Evolutionary conservation across 2,329 filamentous ascomycete species (phyloP).

Genomic region (Pseudogymnoascus sp.): DNA sequence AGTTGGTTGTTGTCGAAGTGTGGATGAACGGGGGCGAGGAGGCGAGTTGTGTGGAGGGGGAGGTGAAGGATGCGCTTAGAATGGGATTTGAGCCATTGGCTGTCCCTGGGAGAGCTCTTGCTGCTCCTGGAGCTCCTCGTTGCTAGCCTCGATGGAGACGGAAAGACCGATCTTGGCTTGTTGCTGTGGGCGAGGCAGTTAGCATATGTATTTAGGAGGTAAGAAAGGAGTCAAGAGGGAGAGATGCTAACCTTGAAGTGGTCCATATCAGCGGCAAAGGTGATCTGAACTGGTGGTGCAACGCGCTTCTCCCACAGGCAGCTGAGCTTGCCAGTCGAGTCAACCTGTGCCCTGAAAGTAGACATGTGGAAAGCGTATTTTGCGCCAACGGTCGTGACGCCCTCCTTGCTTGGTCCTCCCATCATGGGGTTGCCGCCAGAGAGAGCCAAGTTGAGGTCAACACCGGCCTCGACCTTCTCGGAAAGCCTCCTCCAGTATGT

Average conservation of each 20-base stretch:
- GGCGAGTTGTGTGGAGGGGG: neutral
- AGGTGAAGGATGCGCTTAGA: slow-evolving; percentile 37
- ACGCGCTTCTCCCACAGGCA: slow-evolving; percentile 94
- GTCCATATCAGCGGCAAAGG: slow-evolving; percentile 93
- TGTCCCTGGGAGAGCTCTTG: slow-evolving; percentile 52
- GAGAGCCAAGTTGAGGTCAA: slow-evolving; percentile 81
- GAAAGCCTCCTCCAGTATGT: slow-evolving; percentile 92
- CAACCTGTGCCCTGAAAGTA: slow-evolving; percentile 90
- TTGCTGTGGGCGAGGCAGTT: slow-evolving; percentile 51
- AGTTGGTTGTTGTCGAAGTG: slow-evolving; percentile 4
- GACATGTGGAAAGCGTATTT: slow-evolving; percentile 98
- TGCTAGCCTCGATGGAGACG: slow-evolving; percentile 79
- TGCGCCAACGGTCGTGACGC: slow-evolving; percentile 80
- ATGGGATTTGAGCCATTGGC: slow-evolving; percentile 45
- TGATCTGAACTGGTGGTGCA: slow-evolving; percentile 83
- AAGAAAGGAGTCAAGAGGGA: neutral
- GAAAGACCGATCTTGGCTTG: slow-evolving; percentile 89
- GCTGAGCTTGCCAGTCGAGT: slow-evolving; percentile 88
- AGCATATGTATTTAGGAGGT: slow-evolving; percentile 16
- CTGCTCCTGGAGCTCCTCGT: slow-evolving; percentile 81
- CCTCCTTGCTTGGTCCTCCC: slow-evolving; percentile 74
- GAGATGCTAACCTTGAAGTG: slow-evolving; percentile 72
- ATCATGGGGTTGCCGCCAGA: slow-evolving; percentile 56
- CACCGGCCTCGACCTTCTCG: slow-evolving; percentile 92
- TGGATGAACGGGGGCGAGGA: neutral